phyloP scores from a whole-genome alignment of 2,329 filamentous ascomycete species.

The Colletotrichum echinochloae region DNA sequence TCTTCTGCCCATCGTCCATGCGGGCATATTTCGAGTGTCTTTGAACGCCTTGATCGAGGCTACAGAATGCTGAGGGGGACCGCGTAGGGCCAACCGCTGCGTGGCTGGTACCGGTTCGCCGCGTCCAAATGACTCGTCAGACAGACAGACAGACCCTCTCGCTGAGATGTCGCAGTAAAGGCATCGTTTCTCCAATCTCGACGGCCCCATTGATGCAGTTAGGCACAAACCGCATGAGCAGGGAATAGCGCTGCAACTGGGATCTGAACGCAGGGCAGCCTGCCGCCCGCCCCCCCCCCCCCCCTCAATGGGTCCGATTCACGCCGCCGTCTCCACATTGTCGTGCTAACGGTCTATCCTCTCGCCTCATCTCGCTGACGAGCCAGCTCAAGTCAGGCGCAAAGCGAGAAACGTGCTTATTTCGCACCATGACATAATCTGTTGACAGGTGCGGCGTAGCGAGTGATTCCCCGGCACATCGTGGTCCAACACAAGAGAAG shows the following conservation, averaged over 20 bases:
- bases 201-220: neutral
- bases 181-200: neutral
- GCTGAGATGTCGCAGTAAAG: neutral
- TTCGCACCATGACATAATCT: neutral
- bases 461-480: neutral
- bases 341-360: neutral
- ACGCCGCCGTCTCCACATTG: neutral
- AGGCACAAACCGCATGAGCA: neutral
- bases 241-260: neutral
- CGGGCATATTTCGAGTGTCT: neutral
- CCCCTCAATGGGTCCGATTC: constrained; percentile 16
- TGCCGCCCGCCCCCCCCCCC: no score
- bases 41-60: neutral
- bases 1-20: neutral
- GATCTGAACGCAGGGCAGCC: constrained; percentile 15
- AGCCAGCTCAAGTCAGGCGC: constrained; percentile 12
- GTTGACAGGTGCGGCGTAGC: neutral
- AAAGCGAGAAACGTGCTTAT: neutral
- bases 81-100: neutral
- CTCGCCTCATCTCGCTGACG: neutral
- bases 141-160: constrained; percentile 1
- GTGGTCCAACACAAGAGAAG: neutral
- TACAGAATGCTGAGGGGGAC: neutral
- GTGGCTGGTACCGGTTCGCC: no score
- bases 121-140: constrained; percentile 23